Percentiles rank a stretch among this genome's conserved stretches.
phyloP scores from a whole-genome alignment of 1,139 yeast species.

The Taphrina deformans region DNA sequence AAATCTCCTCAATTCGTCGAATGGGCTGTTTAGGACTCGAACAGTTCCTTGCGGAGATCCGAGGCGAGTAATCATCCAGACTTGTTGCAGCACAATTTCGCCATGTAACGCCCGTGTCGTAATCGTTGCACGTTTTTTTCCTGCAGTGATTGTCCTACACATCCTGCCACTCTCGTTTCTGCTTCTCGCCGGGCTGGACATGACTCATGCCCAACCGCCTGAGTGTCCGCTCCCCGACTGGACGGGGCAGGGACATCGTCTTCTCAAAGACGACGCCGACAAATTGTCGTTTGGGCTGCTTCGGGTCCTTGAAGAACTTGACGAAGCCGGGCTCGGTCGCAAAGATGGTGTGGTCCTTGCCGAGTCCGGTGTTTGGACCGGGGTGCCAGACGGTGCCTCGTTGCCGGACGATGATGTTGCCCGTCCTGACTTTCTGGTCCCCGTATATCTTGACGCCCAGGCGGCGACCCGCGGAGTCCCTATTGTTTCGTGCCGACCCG shows the following conservation, averaged over 20 bases:
- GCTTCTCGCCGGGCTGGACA: constrained; percentile 21
- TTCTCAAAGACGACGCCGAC: constrained; percentile 79
- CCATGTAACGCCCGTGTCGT: too few species aligned
- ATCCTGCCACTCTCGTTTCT: constrained; percentile 21
- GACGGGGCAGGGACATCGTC: constrained; percentile 71
- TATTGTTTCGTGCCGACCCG: constrained; percentile 88
- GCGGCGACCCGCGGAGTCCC: constrained; percentile 93
- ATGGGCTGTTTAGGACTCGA: too few species aligned
- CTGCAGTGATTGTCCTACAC: too few species aligned
- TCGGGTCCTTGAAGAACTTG: constrained; percentile 89
- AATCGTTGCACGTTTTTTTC: too few species aligned
- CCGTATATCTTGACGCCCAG: constrained; percentile 88
- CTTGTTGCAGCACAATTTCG: too few species aligned
- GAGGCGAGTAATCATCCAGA: too few species aligned
- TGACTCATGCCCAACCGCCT: constrained; percentile 68
- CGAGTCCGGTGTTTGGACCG: constrained; percentile 88
- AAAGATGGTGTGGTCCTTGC: constrained; percentile 88
- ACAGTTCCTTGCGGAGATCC: too few species aligned
- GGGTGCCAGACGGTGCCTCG: constrained; percentile 97
- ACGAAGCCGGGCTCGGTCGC: constrained; percentile 94
- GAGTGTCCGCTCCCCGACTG: constrained; percentile 81
- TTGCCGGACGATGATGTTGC: constrained; percentile 91
- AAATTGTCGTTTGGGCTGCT: constrained; percentile 88
- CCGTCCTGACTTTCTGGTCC: constrained; percentile 51
- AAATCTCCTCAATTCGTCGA: too few species aligned